These are phyloP conservation scores for Beauveria bassiana DNA, from an alignment of 2,329 filamentous ascomycete genomes.

Conservation along the genomic window DNA sequence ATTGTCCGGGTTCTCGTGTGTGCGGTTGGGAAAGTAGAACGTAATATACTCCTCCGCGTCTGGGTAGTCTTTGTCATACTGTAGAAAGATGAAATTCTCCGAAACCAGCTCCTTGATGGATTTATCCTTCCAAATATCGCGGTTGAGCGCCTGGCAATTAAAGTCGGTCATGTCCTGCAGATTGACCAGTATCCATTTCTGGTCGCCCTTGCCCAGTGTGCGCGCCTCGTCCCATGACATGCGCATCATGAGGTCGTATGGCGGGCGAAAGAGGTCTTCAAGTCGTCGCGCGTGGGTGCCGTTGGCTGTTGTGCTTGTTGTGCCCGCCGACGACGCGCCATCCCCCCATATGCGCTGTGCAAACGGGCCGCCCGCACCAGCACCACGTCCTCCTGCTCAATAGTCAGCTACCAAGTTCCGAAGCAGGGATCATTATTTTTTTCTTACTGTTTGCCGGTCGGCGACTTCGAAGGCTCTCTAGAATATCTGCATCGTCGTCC, in stretches of 20 bases:
- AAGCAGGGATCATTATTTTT: not conserved
- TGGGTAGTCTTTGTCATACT: constrained; percentile 81
- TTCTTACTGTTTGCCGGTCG: constrained; percentile 26
- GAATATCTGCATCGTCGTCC: constrained; percentile 49
- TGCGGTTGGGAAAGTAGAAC: constrained; percentile 72
- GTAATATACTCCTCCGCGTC: constrained; percentile 74
- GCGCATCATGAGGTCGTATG: constrained; percentile 79
- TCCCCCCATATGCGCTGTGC: constrained; percentile 32
- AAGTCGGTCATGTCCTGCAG: constrained; percentile 91
- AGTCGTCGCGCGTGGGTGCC: constrained; percentile 66
- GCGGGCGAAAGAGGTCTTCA: constrained; percentile 86
- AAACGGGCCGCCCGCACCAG: constrained; percentile 26
- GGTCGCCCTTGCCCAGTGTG: constrained; percentile 73
- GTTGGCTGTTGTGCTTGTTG: constrained; percentile 33
- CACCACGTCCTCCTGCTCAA: constrained; percentile 11
- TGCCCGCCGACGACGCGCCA: constrained; percentile 15
- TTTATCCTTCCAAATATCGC: constrained; percentile 90
- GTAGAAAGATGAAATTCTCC: constrained; percentile 93
- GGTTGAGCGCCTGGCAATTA: constrained; percentile 86
- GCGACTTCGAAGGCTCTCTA: constrained; percentile 55
- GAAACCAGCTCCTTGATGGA: constrained; percentile 70
- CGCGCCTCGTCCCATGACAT: constrained; percentile 78
- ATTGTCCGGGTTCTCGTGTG: constrained; percentile 73
- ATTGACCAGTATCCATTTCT: constrained; percentile 95
- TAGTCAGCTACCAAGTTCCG: constrained; percentile 4